Evolutionary conservation across 805 yeast species (phyloP), one percentile per base, ranked within the genome.

Genomic region (Metschnikowia shivogae): DNA sequence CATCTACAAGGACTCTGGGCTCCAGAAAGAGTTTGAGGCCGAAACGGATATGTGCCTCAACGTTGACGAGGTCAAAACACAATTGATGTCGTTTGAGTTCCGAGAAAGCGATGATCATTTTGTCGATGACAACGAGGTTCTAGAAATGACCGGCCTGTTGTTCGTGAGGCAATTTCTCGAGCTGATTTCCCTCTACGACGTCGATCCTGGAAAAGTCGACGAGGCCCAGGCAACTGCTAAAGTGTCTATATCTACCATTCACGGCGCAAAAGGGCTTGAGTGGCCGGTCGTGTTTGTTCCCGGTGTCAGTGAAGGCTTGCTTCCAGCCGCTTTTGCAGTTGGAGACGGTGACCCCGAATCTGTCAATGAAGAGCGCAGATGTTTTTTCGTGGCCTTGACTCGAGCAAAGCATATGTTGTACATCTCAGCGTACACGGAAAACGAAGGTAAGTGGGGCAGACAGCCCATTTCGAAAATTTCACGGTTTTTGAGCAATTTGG

Each of bases 211-310:
- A 6, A 58, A 57, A 13, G 55, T 51, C 12, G 48, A 46, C 13
- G 51, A 50, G 5, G 34, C 44, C n/a, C 43, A 40, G 19, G 41
- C 39, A 20, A 40, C 49, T 7, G 66, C 66, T 6, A 64, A 58
- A 48, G 68, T 56, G 42, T 64, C 73, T 5, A 43, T 92, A 0
- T 84, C 95, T 0, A 93, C 98, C 0, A 84, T 92, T 10, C 99
- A 92, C 60, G 88, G 89, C 0, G 81, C 97, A 1, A 92, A 92
- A 61, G 99, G 99, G 1, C 70, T 90, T 2, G 99, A 92, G 60
- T 92, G 98, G 97, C 92, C 96, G 0, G 79, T 87, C 11, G 97
- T 92, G 0, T 87, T 88, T 58, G 77, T 88, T 10, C 89, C 95
- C 0, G 84, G 87, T 0, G 64, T 86, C 13, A 70, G 77, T 28